Evolutionary conservation across 2,329 filamentous ascomycete species (phyloP).

Genomic region (Didymella pomorum): DNA sequence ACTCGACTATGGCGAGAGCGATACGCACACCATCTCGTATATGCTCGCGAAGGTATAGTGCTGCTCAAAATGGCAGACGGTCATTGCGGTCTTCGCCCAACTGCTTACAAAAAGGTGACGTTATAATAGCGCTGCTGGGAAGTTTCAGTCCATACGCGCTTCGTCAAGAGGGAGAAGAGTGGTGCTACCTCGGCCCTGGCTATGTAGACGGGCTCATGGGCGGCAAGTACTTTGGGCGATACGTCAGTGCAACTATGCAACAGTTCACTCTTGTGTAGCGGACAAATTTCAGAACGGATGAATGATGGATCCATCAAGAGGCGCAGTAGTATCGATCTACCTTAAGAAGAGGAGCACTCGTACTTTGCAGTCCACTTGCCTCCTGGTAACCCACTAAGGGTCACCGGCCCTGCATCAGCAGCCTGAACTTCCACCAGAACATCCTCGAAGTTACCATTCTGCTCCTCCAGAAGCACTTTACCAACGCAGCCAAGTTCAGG

Average conservation of each 20-base stretch:
- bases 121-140: background rate
- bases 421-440: conserved; percentile 26
- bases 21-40: background rate
- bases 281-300: no score
- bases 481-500: conserved; percentile 34
- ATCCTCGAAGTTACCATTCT: conserved; percentile 27
- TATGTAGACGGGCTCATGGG: background rate
- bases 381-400: conserved; percentile 28
- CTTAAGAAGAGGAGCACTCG: conserved; percentile 1
- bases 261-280: background rate
- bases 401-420: conserved; percentile 21
- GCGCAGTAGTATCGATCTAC: background rate
- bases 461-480: conserved; percentile 29
- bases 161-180: background rate
- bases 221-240: no score
- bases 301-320: no score
- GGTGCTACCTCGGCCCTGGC: background rate
- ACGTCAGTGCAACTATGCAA: no score
- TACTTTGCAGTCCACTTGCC: conserved; percentile 33
- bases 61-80: background rate
- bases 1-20: background rate
- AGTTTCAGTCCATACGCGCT: background rate
- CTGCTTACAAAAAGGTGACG: background rate
- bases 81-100: background rate
- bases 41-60: background rate